Base-by-base conservation (phyloP, 805 yeast genomes). In the Metschnikowia chrysomelidarum region DNA sequence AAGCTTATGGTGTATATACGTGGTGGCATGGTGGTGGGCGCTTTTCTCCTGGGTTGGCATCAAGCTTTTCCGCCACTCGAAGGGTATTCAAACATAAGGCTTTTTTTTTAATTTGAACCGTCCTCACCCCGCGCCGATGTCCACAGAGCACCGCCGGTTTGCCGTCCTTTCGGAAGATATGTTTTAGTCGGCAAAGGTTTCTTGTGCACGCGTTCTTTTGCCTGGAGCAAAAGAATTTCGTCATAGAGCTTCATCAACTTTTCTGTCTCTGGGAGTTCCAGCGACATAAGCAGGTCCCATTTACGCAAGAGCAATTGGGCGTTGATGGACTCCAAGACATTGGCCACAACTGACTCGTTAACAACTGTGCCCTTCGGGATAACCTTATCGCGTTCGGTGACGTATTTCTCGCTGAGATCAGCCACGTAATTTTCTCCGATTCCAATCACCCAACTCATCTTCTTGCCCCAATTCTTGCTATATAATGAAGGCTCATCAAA, bases 381-480 rank as follows among this genome's bases (percentile, higher is more conserved):
- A 20, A 46, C 59, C 38, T 53, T 57, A 6, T 47, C 51, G 4
- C 38, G 31, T n/a, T 30, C 38, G n/a, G 63, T 67, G 19, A 87
- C 74, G 48, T 91, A 89, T 43, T 87, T 75, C 8, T 58, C 56
- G 16, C 88, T 75, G 19, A 91, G 80, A 56, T 91, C 97, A 1
- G 65, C 56, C 2, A 80, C 67, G 22, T 87, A 87, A 25, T 67
- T 67, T 9, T 67, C 68, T 30, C 80, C 72, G 35, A 82, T 71
- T 0, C 87, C 96, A 37, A 91, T 63, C 2, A 80, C 83, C 59
- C 86, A 87, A 34, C 95, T 83, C 97, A 91, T 91, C 41, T 77
- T 77, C 61, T 91, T 91, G 20, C 91, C 94, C 97, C 98, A 89
- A 27, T 94, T 95, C 24, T 73, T 69, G 30, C 81, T 74, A 53